Evolutionary conservation across 768 basidiomycete genomes (phyloP).

Genomic region (Dendrothele bispora): DNA sequence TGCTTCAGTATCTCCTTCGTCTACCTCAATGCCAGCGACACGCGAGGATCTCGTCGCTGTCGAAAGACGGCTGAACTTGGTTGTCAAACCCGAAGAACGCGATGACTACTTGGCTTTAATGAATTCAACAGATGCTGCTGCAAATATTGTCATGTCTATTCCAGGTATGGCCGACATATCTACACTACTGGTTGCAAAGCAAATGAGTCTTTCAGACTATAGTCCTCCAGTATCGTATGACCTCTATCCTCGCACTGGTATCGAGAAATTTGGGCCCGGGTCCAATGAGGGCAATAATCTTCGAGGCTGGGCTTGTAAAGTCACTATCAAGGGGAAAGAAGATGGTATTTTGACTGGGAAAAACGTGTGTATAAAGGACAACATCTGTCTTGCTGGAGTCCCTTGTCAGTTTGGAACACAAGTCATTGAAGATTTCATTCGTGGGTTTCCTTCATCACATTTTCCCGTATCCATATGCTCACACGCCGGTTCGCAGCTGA

Average conservation of each 20-base stretch:
- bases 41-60: conserved; percentile 6
- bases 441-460: conserved; percentile 2
- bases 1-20: too few species aligned
- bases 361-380: conserved; percentile 44
- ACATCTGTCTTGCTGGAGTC: conserved; percentile 37
- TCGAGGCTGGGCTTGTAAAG: conserved; percentile 36
- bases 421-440: conserved; percentile 29
- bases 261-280: conserved; percentile 17
- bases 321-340: conserved; percentile 25
- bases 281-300: conserved; percentile 26
- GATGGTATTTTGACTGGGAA: conserved; percentile 34
- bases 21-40: conserved; percentile 1
- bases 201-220: conserved; percentile 10
- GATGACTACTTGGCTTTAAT: conserved; percentile 12
- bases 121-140: conserved; percentile 8
- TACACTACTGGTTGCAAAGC: neutral
- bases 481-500: conserved; percentile 15
- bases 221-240: conserved; percentile 13
- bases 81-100: conserved; percentile 1
- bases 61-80: neutral
- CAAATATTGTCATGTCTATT: conserved; percentile 11
- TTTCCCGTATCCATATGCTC: neutral
- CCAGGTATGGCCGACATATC: neutral
- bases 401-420: conserved; percentile 42
- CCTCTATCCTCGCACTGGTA: conserved; percentile 22